Evolutionary conservation across 2,329 filamentous ascomycete genomes (phyloP).

Genomic region (Aspergillus clavatus): DNA sequence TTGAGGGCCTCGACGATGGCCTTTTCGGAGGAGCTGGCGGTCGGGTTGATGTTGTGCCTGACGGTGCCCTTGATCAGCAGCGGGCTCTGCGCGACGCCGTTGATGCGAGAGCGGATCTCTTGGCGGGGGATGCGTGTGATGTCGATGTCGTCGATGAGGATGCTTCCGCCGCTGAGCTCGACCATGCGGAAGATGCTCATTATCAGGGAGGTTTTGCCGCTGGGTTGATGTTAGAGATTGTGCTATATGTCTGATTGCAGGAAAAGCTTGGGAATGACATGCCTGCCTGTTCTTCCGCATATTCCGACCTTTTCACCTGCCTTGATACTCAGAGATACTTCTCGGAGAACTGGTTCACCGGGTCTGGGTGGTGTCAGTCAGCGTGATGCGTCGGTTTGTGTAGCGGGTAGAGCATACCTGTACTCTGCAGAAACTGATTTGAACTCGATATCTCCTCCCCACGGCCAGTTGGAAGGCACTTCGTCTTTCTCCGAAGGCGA

Average conservation of each 20-base stretch:
- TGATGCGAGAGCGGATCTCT: conserved; percentile 39
- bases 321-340: conserved; percentile 44
- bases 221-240: conserved; percentile 13
- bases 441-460: conserved; percentile 41
- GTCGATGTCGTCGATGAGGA: conserved; percentile 42
- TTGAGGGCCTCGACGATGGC: conserved; percentile 35
- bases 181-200: conserved; percentile 42
- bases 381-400: not conserved
- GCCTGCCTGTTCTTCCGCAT: conserved; percentile 40
- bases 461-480: conserved; percentile 42
- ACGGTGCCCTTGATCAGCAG: conserved; percentile 40
- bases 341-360: conserved; percentile 39
- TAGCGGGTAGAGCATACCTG: conserved; percentile 23
- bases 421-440: conserved; percentile 44
- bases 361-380: conserved; percentile 19
- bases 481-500: conserved; percentile 36
- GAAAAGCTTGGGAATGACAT: conserved; percentile 3
- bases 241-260: conserved; percentile 3
- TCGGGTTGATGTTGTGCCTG: conserved; percentile 39
- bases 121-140: conserved; percentile 36
- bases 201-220: conserved; percentile 43
- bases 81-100: conserved; percentile 42
- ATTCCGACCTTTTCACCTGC: conserved; percentile 40
- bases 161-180: conserved; percentile 36
- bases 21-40: conserved; percentile 25